A percentile compares a stretch with the other conserved stretches of the same genome.
phyloP scores from a whole-genome alignment of 306 rosid genomes.

The Astragalus membranaceus region DNA sequence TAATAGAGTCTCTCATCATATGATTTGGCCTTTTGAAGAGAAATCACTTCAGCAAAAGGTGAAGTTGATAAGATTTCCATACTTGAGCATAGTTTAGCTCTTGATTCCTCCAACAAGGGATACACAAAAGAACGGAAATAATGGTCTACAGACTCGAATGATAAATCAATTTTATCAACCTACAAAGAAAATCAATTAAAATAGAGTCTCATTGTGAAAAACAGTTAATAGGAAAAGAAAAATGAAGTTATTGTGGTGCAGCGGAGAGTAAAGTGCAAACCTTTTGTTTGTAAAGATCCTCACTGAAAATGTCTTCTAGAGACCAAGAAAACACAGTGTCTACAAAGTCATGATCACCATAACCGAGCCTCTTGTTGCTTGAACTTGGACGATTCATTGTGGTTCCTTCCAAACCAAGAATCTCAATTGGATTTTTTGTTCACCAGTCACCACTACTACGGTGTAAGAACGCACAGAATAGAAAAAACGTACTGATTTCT shows the following conservation, averaged over 20 bases:
- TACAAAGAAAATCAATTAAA: background rate
- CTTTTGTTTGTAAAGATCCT: constrained; percentile 35
- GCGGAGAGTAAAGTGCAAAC: constrained; percentile 16
- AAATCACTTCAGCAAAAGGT: constrained; percentile 46
- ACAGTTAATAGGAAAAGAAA: background rate
- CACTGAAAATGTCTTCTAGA: constrained; percentile 37
- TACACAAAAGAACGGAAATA: constrained; percentile 40
- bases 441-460: background rate
- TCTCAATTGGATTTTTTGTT: background rate
- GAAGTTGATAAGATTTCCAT: constrained; percentile 42
- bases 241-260: background rate
- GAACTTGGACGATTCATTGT: constrained; percentile 25
- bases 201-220: background rate
- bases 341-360: constrained; percentile 9
- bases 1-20: constrained; percentile 19
- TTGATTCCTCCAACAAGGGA: constrained; percentile 67
- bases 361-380: background rate
- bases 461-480: too few relatives aligned
- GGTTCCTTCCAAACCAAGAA: background rate
- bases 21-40: constrained; percentile 22
- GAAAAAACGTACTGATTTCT: too few relatives aligned
- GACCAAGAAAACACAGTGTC: constrained; percentile 55
- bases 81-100: constrained; percentile 45
- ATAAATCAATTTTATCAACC: constrained; percentile 44
- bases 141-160: constrained; percentile 33